A percentile compares a stretch with the other conserved stretches of the same genome.
phyloP scores from a whole-genome alignment of 768 basidiomycete species.

The Imleria badia region DNA sequence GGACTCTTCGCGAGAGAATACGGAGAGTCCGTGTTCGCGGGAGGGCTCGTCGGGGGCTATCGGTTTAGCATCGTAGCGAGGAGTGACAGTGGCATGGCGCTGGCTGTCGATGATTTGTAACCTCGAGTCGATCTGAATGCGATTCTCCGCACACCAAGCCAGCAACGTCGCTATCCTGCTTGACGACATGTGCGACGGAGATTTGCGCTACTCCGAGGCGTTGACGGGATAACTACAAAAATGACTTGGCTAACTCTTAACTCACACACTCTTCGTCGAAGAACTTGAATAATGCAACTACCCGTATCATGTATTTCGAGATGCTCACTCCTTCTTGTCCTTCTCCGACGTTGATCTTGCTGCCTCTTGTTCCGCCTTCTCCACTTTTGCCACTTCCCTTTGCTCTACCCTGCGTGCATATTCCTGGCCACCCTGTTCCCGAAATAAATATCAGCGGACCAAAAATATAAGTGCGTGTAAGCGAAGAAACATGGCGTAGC shows the following conservation, averaged over 20 bases:
- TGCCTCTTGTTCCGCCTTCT: conserved; percentile 37
- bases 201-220: conserved; percentile 19
- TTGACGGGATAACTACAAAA: conserved; percentile 23
- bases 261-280: too few species aligned
- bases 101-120: conserved; percentile 34
- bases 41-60: conserved; percentile 8
- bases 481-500: conserved; percentile 6
- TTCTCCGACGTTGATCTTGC: conserved; percentile 20
- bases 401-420: conserved; percentile 68
- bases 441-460: conserved; percentile 9
- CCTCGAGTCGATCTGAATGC: conserved; percentile 46
- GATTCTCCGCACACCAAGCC: conserved; percentile 49
- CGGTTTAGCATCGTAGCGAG: not conserved
- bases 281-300: too few species aligned
- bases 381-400: conserved; percentile 37
- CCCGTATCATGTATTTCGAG: not conserved
- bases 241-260: conserved; percentile 21
- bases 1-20: conserved; percentile 22
- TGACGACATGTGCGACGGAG: conserved; percentile 20
- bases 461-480: conserved; percentile 8
- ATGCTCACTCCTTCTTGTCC: conserved; percentile 30
- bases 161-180: conserved; percentile 30
- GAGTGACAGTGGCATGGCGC: not conserved
- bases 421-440: conserved; percentile 77
- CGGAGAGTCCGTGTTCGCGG: conserved; percentile 19